Conservation (phyloP, 495 filamentous ascomycete genomes). For the Podospora pseudopauciseta region DNA sequence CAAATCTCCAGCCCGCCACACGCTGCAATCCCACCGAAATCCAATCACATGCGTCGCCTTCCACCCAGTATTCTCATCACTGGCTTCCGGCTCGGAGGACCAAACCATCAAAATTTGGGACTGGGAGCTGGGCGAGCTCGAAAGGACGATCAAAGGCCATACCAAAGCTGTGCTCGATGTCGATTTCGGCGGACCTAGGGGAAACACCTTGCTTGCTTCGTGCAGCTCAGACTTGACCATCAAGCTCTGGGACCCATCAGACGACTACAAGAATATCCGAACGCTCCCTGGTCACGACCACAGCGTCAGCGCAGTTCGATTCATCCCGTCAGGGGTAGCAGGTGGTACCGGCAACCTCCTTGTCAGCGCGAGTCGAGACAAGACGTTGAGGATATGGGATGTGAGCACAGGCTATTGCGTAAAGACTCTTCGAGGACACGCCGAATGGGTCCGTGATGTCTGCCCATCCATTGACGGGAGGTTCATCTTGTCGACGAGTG, state of each 20-base stretch:
- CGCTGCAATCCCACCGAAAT: slow-evolving; percentile 76
- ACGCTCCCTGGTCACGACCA: slow-evolving; percentile 94
- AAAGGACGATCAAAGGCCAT: slow-evolving; percentile 89
- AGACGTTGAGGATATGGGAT: slow-evolving; percentile 85
- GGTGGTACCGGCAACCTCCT: slow-evolving; percentile 71
- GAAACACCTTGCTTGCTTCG: slow-evolving; percentile 80
- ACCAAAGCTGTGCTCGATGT: slow-evolving; percentile 85
- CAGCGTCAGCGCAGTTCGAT: slow-evolving; percentile 80
- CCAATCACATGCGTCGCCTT: slow-evolving; percentile 89
- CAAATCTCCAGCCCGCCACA: slow-evolving; percentile 71
- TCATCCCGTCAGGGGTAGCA: slow-evolving; percentile 75
- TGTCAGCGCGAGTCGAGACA: slow-evolving; percentile 77
- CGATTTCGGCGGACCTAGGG: slow-evolving; percentile 86
- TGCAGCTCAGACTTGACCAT: slow-evolving; percentile 90
- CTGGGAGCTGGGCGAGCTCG: slow-evolving; percentile 92
- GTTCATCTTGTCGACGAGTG: slow-evolving; percentile 75
- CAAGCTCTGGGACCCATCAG: slow-evolving; percentile 91
- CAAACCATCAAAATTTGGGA: slow-evolving; percentile 95
- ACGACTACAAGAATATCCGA: slow-evolving; percentile 93
- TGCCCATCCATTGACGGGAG: slow-evolving; percentile 77
- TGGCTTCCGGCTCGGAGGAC: slow-evolving; percentile 90
- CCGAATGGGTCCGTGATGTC: slow-evolving; percentile 89
- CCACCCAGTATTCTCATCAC: slow-evolving; percentile 86
- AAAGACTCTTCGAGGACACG: slow-evolving; percentile 75
- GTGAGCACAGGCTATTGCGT: slow-evolving; percentile 90